Evolutionary conservation across 495 filamentous ascomycete genomes (phyloP), one percentile per base, ranked within the genome.

Genomic region (Penicillium parvum): DNA sequence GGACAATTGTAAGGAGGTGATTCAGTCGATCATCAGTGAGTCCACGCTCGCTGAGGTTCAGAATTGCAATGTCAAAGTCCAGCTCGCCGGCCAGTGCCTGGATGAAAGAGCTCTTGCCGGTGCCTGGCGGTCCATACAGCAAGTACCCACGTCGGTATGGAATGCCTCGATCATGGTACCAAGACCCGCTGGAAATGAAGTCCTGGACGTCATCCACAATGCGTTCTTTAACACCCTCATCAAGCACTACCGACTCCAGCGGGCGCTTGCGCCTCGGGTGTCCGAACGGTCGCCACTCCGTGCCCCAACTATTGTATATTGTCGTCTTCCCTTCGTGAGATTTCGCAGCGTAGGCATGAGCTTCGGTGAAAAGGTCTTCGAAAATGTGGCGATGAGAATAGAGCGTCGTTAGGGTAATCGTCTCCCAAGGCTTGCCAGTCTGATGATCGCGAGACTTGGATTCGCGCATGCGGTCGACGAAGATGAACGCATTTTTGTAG

Each of bases 61-160:
- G 70, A 61, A 96, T 86, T 30, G 90, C 88, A 51, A 98, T 92
- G 52, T 88, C 87, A 64, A 95, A 97, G 56, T 97, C 86, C 38
- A 98, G 65, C 47, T 90, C 81, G 9, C 90, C 94, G 1, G 92
- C 92, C 20, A 98, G 69, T 3, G 94, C 90, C 66, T 96, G 90
- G 36, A 97, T 94, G 60, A 98, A 97, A 2, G 87, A 94, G 51
- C 84, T 96, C 64, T 98, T 98, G 15, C 92, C 92, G 11, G 87
- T 94, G 2, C 92, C 92, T 0, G 92, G 94, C 2, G 91, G 90
- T 0, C 92, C 92, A 57, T 96, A 90, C 4, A 98, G 76, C 27
- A 98, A 74, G 63, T 97, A 98, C 1, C 92, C 92, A 15, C 92
- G 75, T 22, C 92, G 82, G 48, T 97, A 98, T 1, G 92, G 92